Evolutionary conservation across 129 eudicot species (phyloP), one percentile per base, ranked within the genome.

Genomic region (Silybum marianum): DNA sequence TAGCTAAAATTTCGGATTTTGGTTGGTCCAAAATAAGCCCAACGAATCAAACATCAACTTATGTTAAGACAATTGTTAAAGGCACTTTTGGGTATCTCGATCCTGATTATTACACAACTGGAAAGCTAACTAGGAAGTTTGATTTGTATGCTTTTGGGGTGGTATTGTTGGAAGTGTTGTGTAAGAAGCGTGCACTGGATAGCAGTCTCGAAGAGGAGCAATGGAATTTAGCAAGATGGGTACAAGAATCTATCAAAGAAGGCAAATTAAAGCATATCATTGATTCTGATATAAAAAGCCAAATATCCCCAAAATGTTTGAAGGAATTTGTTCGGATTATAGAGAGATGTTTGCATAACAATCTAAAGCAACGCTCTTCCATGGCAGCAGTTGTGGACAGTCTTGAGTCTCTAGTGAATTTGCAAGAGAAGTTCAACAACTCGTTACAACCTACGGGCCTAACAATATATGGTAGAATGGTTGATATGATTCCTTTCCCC

Each of bases 151-250:
- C 85, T 68, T 75, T 82, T 75, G 85, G 85, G 32, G 85, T 82
- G 71, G 81, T 82, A 0, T 77, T 83, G 54, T 22, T 83, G 3
- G 82, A 83, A 72, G 86, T 83, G 68, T 28, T 83, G 39, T 83
- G 82, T 77, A 34, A 78, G 74, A 84, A 69, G n/a, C 86, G 74
- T 38, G 86, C 78, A 0, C 78, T 83, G 69, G 82, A 77, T 60
- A 9, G 10, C 16, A 83, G 48, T 62, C 78, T 38, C 38, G 86
- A 77, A 39, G 82, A 77, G 28, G 86, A 83, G 48, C 25, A 77
- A 70, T 73, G 76, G 69, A 66, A 72, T 83, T 78, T 83, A 80
- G 86, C 71, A 9, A 23, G 21, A 42, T 87, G 90, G 87, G 90
- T 34, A 19, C 83, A 44, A 72, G 80, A 87, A 8, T 63, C 48